Evolutionary conservation across 148 eudicot species (phyloP), one percentile per base, ranked within the genome.

Genomic region (Diospyros lotus): DNA sequence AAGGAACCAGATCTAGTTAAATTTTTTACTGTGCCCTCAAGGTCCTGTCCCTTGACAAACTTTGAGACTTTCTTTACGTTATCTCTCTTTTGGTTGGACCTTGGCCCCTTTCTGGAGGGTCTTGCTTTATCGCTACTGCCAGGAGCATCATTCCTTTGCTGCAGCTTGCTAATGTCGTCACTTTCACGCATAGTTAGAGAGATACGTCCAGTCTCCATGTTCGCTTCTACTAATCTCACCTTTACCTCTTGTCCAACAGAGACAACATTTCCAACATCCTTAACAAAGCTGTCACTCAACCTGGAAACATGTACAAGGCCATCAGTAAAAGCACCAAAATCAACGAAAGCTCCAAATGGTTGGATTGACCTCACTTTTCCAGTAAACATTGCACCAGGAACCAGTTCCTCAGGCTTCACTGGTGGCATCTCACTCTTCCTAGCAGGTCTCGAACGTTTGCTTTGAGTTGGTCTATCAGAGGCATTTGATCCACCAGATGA

Each of bases 381-480:
- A 2, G 88, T 86, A 74, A 91, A 96, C 51, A 77, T 80, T 73
- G 99, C 90, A 80, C 98, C 98, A 9, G 97, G 89, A 64, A 96
- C 82, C 52, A 96, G 84, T 3, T 93, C 94, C 83, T 96, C 99
- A 42, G 92, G 82, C 75, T 89, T 91, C 50, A 96, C 89, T 44
- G 97, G 99, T 63, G 99, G 99, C 93, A 93, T 88, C 69, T 89
- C 97, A 82, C 98, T 93, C 87, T 86, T 90, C 70, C 99, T 88
- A 53, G 68, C 78, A 71, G 85, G 85, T 68, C 90, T 89, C 72
- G 89, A 28, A 65, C 90, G 89, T 56, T 80, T 91, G 45, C 80
- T 64, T 62, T 41, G 86, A 73, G 83, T 68, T 71, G 86, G 81
- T 45, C 79, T n/a, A 40, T 77, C 54, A 70, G 67, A 77, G 14